Conservation (phyloP, 306 rosid genomes). For the Sechiopsis laciniata region DNA sequence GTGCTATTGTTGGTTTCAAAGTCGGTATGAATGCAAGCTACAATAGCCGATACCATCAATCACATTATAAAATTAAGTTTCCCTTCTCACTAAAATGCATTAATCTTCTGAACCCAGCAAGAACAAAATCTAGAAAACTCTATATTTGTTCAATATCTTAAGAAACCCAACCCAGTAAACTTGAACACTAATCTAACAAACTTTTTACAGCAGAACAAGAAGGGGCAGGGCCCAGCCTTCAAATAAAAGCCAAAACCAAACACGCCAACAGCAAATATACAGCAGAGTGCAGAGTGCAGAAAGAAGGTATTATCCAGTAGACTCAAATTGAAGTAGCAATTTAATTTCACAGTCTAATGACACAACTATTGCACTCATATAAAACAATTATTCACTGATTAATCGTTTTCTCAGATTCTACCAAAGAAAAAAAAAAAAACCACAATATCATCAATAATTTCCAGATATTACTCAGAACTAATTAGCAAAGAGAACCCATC, state of each 20-base stretch:
- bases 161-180: background rate
- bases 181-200: background rate
- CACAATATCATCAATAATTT: background rate
- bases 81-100: background rate
- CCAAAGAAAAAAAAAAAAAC: background rate
- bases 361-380: background rate
- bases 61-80: background rate
- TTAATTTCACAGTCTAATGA: background rate
- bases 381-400: background rate
- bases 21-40: background rate
- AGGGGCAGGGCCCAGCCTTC: background rate
- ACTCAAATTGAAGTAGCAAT: background rate
- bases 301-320: background rate
- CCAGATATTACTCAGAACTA: background rate
- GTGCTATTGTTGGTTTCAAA: background rate
- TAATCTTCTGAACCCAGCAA: constrained; percentile 4
- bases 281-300: too few relatives aligned
- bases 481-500: constrained; percentile 3
- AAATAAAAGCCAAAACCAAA: background rate
- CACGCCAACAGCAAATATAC: background rate
- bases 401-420: background rate
- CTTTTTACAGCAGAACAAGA: background rate
- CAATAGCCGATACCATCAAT: background rate
- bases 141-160: background rate
- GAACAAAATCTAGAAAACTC: background rate